A percentile compares a stretch with the other conserved stretches of the same genome.
phyloP scores from a whole-genome alignment of 306 rosid species.

The Fragaria vesca region DNA sequence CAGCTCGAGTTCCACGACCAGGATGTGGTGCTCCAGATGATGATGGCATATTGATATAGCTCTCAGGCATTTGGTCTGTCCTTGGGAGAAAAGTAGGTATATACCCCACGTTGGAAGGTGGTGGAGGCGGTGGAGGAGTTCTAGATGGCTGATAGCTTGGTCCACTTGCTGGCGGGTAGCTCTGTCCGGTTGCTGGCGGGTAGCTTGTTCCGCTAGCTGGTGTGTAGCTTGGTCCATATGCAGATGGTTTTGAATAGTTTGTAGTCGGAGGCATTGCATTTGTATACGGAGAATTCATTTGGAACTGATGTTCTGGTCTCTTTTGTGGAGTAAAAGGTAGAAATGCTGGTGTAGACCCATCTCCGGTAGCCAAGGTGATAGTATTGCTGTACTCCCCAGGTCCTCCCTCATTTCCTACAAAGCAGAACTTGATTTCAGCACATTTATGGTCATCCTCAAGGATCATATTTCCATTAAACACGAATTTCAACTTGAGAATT shows the following conservation, averaged over 20 bases:
- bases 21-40: slow-evolving; percentile 37
- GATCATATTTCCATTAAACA: background rate
- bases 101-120: slow-evolving; percentile 56
- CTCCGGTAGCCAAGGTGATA: slow-evolving; percentile 36
- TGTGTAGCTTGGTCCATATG: slow-evolving; percentile 44
- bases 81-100: slow-evolving; percentile 53
- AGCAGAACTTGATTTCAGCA: background rate
- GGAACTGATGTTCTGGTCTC: slow-evolving; percentile 39
- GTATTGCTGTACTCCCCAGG: slow-evolving; percentile 30
- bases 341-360: slow-evolving; percentile 37
- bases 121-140: slow-evolving; percentile 59
- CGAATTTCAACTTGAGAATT: background rate
- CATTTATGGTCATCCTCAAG: background rate
- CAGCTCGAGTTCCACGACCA: slow-evolving; percentile 18
- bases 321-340: slow-evolving; percentile 35
- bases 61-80: slow-evolving; percentile 37
- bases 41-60: slow-evolving; percentile 46
- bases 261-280: slow-evolving; percentile 42
- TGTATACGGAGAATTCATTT: slow-evolving; percentile 28
- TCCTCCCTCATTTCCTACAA: slow-evolving; percentile 48
- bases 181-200: slow-evolving; percentile 36
- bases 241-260: slow-evolving; percentile 43
- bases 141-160: slow-evolving; percentile 38
- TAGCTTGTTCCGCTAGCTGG: slow-evolving; percentile 28
- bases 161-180: slow-evolving; percentile 32